phyloP scores from a whole-genome alignment of 1,284 basidiomycete species.

The Exobasidium rhododendri region DNA sequence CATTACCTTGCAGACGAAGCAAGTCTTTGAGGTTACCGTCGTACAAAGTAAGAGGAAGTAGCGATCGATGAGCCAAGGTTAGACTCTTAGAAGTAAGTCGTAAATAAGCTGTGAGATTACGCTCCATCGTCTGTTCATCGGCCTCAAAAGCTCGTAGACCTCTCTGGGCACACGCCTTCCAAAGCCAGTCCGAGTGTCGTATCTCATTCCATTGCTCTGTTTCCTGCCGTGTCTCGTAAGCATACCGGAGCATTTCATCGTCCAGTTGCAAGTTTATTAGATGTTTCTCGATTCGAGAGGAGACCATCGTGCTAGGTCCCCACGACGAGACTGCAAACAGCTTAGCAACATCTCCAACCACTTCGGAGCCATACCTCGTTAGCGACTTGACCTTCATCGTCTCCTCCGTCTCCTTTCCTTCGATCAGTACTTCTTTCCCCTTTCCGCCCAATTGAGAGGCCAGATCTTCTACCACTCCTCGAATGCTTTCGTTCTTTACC shows the following conservation, averaged over 20 bases:
- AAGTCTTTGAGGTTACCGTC: conserved; percentile 20
- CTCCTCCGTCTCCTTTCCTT: too few relatives aligned
- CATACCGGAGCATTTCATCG: conserved; percentile 30
- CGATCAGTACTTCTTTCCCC: background rate
- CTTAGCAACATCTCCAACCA: background rate
- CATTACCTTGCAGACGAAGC: conserved; percentile 18
- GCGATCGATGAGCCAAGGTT: conserved; percentile 18
- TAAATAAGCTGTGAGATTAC: conserved; percentile 5
- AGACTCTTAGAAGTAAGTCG: conserved; percentile 14
- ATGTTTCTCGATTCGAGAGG: conserved; percentile 27
- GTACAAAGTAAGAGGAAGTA: conserved; percentile 35
- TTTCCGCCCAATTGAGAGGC: background rate
- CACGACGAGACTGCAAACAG: background rate
- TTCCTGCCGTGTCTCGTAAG: background rate
- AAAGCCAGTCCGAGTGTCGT: conserved; percentile 27
- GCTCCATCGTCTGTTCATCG: conserved; percentile 1
- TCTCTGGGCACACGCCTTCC: conserved; percentile 38
- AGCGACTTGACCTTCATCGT: background rate
- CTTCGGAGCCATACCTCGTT: background rate
- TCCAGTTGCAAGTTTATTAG: conserved; percentile 33
- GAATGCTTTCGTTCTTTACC: conserved; percentile 4
- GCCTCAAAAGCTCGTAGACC: conserved; percentile 23
- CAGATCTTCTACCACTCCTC: conserved; percentile 13
- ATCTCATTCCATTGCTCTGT: conserved; percentile 15
- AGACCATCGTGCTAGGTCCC: background rate